Evolutionary conservation across 2,329 filamentous ascomycete species (phyloP), one percentile per base, ranked within the genome.

Genomic region (Cercospora zeina): DNA sequence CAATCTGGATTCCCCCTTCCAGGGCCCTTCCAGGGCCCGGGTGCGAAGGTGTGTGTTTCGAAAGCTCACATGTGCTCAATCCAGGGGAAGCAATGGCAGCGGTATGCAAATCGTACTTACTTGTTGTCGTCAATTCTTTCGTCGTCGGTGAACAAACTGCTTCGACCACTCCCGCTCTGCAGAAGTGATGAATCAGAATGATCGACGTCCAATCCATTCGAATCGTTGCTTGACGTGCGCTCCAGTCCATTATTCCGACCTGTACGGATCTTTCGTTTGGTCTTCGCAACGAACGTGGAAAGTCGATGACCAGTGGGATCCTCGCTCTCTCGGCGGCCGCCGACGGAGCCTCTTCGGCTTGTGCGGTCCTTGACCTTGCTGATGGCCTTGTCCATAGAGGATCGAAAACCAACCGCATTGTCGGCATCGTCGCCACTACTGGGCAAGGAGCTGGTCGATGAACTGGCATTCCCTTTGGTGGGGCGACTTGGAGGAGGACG

Each of bases 61-160:
- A 49, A 49, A 30, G 42, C 42, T 49, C 42, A 19, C 27, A 14
- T 37, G 4, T 27, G 36, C 36, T 39, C 36, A 4, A 49, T 45
- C 24, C 42, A 27, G 21, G 13, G 24, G 21, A 27, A 7, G 42
- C 21, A 49, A 47, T 58, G 50, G 24, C 49, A 53, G n/a, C 16
- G 36, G 27, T 31, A 14, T 24, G 56, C 19, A 53, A 54, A 31
- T 24, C n/a, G 54, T 16, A 74, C 73, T 68, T 67, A 75, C 74
- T 69, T 67, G 57, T 72, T 68, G n/a, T 63, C 67, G 50, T 85
- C 83, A 33, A 79, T 80, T 65, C 55, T 42, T 42, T 83, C 80
- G 63, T 82, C 79, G 65, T 82, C 79, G 14, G 80, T 81, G 59
- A 80, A 70, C 53, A 82, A 76, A 69, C 79, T 82, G 76, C 79